Conservation (phyloP, 441 rosid genomes). For the Macaranga tanarius region DNA sequence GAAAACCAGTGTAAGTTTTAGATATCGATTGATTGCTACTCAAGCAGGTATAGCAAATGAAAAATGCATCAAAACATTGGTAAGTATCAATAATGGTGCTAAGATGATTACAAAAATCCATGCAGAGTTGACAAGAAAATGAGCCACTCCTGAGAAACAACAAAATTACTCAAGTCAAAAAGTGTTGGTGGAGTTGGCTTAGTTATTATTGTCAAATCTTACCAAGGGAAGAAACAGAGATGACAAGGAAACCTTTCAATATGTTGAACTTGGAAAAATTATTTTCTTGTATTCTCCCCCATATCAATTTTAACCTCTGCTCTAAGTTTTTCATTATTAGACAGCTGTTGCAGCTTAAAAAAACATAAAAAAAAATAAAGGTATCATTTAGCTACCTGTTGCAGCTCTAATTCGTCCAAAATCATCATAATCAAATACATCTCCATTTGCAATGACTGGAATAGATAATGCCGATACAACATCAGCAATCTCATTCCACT, state of each 20-base stretch:
- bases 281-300: neutral
- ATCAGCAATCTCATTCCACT: slow-evolving; percentile 83
- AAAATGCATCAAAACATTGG: neutral
- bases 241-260: neutral
- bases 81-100: neutral
- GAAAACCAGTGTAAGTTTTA: slow-evolving; percentile 16
- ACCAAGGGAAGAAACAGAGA: neutral
- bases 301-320: neutral
- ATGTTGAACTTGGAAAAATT: neutral
- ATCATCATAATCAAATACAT: slow-evolving; percentile 77
- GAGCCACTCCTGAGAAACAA: neutral
- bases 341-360: neutral
- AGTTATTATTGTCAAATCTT: neutral
- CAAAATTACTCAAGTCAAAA: too few species aligned
- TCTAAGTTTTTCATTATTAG: too few species aligned
- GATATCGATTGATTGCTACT: neutral
- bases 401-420: slow-evolving; percentile 60
- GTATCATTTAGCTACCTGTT: slow-evolving; percentile 50
- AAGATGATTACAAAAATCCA: neutral
- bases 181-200: neutral
- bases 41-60: slow-evolving; percentile 7
- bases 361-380: neutral
- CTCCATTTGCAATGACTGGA: slow-evolving; percentile 93
- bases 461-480: slow-evolving; percentile 73
- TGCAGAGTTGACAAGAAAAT: neutral